phyloP scores from a whole-genome alignment of 2,329 filamentous ascomycete species.

The Cytospora paraplurivora region DNA sequence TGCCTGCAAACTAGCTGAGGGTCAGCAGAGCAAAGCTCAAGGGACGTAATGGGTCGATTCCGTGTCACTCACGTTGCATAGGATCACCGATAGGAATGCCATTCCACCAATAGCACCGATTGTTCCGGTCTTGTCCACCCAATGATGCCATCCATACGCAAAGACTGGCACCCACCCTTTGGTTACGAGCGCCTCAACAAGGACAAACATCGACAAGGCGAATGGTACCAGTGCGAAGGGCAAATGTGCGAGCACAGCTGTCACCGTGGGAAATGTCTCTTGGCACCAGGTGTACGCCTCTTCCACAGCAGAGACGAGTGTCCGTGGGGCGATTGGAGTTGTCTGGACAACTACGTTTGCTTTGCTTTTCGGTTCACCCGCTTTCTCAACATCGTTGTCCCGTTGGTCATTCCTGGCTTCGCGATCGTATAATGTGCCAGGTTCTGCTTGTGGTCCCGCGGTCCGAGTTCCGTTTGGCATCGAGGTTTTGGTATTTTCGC shows the following conservation, averaged over 20 bases:
- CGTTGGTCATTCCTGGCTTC: not conserved
- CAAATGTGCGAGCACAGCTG: constrained; percentile 65
- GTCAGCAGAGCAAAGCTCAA: not conserved
- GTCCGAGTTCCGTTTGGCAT: not conserved
- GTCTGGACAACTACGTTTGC: not conserved
- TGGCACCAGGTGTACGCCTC: constrained; percentile 60
- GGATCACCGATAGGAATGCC: constrained; percentile 69
- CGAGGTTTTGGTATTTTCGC: not conserved
- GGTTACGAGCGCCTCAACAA: constrained; percentile 71
- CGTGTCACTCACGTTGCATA: constrained; percentile 66
- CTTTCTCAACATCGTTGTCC: not conserved
- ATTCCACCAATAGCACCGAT: constrained; percentile 71
- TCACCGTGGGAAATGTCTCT: constrained; percentile 71
- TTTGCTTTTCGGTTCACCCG: not conserved
- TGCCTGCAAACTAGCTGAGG: constrained; percentile 66
- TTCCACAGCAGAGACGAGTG: constrained; percentile 53
- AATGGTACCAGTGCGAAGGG: constrained; percentile 71
- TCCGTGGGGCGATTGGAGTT: constrained; percentile 38
- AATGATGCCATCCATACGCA: constrained; percentile 72
- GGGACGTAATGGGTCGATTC: not conserved
- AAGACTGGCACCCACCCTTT: constrained; percentile 77
- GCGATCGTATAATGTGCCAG: not conserved
- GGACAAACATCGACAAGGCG: constrained; percentile 72
- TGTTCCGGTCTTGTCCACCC: constrained; percentile 69
- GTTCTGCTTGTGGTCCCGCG: not conserved